phyloP scores from a whole-genome alignment of 306 rosid species.

The Comarum palustre region DNA sequence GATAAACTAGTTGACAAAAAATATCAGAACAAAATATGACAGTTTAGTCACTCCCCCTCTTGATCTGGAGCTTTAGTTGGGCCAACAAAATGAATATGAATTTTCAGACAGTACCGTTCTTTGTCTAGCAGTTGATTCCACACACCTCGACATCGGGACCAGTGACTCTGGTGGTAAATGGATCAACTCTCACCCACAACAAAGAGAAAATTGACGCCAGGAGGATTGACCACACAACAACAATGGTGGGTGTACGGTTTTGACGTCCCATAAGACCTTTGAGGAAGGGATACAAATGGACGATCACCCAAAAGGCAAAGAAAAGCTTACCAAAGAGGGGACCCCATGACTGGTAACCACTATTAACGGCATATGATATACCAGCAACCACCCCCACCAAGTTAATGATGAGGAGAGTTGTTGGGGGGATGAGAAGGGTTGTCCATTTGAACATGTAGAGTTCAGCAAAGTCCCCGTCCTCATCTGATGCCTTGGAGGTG shows the following conservation, averaged over 20 bases:
- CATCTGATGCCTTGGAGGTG: constrained; percentile 94
- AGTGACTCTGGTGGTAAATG: constrained; percentile 75
- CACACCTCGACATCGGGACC: constrained; percentile 81
- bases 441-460: constrained; percentile 98
- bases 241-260: constrained; percentile 90
- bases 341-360: constrained; percentile 99
- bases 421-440: constrained; percentile 89
- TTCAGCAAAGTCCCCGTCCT: constrained; percentile 81
- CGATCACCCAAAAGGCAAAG: constrained; percentile 96
- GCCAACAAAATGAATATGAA: constrained; percentile 7
- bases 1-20: constrained; percentile 6
- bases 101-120: background rate
- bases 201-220: constrained; percentile 93
- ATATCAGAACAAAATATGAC: background rate
- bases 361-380: constrained; percentile 82
- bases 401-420: constrained; percentile 89
- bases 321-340: constrained; percentile 94
- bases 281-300: constrained; percentile 94
- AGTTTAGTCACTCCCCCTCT: constrained; percentile 10
- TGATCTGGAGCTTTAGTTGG: background rate
- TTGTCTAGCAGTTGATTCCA: constrained; percentile 88
- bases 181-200: constrained; percentile 84
- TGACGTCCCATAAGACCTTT: constrained; percentile 99
- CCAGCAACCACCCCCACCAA: constrained; percentile 92
- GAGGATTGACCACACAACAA: constrained; percentile 86